Base-by-base conservation (phyloP, 2,329 filamentous ascomycete species). In the Ophiostoma ulmi region DNA sequence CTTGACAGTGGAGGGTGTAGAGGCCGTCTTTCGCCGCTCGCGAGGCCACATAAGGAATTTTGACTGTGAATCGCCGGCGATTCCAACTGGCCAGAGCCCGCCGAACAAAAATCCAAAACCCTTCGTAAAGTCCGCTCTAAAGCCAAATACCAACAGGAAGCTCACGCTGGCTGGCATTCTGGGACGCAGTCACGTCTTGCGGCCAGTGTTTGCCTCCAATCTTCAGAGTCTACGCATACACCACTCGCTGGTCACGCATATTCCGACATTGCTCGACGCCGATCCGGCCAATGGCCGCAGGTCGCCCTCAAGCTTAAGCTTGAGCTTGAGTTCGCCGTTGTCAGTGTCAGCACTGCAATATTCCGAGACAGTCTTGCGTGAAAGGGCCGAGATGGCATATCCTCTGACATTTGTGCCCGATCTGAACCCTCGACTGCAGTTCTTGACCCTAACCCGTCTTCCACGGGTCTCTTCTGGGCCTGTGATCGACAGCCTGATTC, bases 231-330 rank as follows among this genome's bases (percentile, higher is more conserved):
- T 89, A 1, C 82, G 84, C 14, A 78, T 88, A 6, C 87, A 90
- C 69, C 87, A 90, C 75, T 89, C 87, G 0, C 73, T 88, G 1
- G 81, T 89, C 6, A 90, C 87, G 0, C 81, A 83, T 58, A 80
- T 86, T 10, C 84, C 83, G 1, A 83, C 82, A 41, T 48, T 41
- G 0, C 73, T 87, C 4, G 72, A 79, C 5, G 77, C 80, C 8
- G 77, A 80, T 0, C 52, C 52, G 52, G 78, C 77, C 11, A 74
- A 83, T 8, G 14, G 7, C 61, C 31, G 17, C 44, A 44, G 41
- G 3, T 44, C 41, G 17, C 41, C 41, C 3, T 48, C 5, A 20
- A 48, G 17, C 44, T n/a, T 48, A 20, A 48, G 44, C 44, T 10
- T 36, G 61, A 35, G 7, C 31, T 11, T 63, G 58, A 35, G 4